These are phyloP conservation scores for Diutina sp. DNA, from an alignment of 1,139 yeast genomes.

Conservation along the genomic window DNA sequence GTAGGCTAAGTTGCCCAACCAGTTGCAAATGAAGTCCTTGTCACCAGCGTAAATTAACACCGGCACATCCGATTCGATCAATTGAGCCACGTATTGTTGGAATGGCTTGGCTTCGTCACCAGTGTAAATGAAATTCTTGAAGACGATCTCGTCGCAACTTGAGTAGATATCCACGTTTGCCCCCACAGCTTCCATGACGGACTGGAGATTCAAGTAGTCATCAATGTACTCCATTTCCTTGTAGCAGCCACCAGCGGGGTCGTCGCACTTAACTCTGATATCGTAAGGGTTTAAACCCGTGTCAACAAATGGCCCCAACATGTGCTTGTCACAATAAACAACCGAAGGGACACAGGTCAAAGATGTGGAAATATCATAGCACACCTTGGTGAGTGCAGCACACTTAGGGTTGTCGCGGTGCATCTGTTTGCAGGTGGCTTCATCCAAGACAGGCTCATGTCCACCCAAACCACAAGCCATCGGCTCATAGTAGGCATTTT, in stretches of 20 bases:
- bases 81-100: conserved; percentile 45
- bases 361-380: conserved; percentile 4
- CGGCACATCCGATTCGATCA: conserved; percentile 37
- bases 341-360: conserved; percentile 6
- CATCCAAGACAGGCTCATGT: conserved; percentile 4
- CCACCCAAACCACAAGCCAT: conserved; percentile 8
- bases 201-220: conserved; percentile 44
- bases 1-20: conserved; percentile 28
- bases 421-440: conserved; percentile 4
- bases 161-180: conserved; percentile 33
- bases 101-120: conserved; percentile 60
- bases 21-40: conserved; percentile 26
- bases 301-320: conserved; percentile 28
- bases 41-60: conserved; percentile 28
- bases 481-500: conserved; percentile 5
- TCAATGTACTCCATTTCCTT: conserved; percentile 41
- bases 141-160: conserved; percentile 9
- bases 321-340: conserved; percentile 4
- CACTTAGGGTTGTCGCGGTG: conserved; percentile 5
- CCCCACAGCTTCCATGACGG: conserved; percentile 51
- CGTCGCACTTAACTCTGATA: conserved; percentile 44
- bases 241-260: conserved; percentile 36
- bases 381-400: conserved; percentile 3
- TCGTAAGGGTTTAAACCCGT: conserved; percentile 64
- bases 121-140: conserved; percentile 37